phyloP scores from a whole-genome alignment of 106 monocot species.

The Allium cepa region DNA sequence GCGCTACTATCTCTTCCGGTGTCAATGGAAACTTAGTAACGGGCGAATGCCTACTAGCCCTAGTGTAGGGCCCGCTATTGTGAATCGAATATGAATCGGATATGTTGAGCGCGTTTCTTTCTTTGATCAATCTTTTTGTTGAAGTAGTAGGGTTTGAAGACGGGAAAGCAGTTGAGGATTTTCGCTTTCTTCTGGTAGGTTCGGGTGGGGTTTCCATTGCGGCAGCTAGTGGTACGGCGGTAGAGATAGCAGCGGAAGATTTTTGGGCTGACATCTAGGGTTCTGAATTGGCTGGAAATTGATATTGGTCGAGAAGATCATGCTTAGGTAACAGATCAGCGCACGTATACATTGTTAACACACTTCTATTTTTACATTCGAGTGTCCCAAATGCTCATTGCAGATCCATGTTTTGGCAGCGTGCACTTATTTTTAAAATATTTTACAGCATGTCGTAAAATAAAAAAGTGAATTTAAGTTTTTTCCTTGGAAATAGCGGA shows the following conservation, averaged over 20 bases:
- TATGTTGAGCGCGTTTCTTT: slow-evolving; percentile 40
- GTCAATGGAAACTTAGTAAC: slow-evolving; percentile 20
- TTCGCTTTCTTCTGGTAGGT: slow-evolving; percentile 49
- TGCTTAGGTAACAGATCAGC: no score
- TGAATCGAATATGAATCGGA: slow-evolving; percentile 23
- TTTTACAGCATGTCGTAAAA: no score
- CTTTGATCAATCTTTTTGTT: slow-evolving; percentile 66
- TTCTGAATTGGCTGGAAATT: no score
- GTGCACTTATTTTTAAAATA: no score
- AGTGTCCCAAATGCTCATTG: no score
- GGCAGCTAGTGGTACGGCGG: background rate
- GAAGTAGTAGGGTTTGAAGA: slow-evolving; percentile 12
- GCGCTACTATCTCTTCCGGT: slow-evolving; percentile 4
- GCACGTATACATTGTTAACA: no score
- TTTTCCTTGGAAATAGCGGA: no score
- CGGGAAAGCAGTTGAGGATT: slow-evolving; percentile 22
- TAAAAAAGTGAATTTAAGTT: no score
- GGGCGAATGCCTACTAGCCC: slow-evolving; percentile 75
- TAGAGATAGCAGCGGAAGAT: background rate
- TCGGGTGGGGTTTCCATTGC: slow-evolving; percentile 31
- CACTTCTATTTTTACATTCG: no score
- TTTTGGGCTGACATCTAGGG: no score
- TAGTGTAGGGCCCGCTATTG: slow-evolving; percentile 52
- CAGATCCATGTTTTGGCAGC: no score
- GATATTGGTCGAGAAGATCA: no score